These are phyloP conservation scores for Hemerocallis citrina DNA, from an alignment of 106 monocot genomes.

Conservation along the genomic window DNA sequence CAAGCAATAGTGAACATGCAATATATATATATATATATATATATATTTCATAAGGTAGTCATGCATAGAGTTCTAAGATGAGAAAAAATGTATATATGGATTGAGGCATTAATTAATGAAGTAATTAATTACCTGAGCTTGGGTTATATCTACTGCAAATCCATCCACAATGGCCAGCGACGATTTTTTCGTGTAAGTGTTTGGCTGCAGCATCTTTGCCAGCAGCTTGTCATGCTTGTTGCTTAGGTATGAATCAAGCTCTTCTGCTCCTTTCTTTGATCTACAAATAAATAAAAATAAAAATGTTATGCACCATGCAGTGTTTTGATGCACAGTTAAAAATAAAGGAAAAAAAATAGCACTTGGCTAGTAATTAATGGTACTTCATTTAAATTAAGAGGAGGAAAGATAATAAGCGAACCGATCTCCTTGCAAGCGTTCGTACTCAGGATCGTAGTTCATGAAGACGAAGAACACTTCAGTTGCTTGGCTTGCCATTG, in stretches of 20 bases:
- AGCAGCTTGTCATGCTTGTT: slow-evolving; percentile 74
- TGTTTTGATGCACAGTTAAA: too few relatives aligned
- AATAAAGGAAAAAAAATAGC: neutral
- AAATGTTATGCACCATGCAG: too few relatives aligned
- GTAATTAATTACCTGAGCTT: slow-evolving; percentile 44
- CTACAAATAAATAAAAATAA: too few relatives aligned
- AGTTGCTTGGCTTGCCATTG: neutral
- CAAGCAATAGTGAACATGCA: neutral
- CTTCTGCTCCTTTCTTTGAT: slow-evolving; percentile 35
- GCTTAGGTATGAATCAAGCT: slow-evolving; percentile 60
- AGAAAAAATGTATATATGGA: neutral
- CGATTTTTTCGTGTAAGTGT: slow-evolving; percentile 64
- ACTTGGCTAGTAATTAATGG: neutral
- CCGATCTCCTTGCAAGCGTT: slow-evolving; percentile 34
- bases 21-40: too few relatives aligned
- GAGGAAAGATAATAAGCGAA: neutral
- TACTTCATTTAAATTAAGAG: neutral
- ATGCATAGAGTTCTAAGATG: neutral
- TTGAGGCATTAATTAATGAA: neutral
- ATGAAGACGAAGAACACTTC: slow-evolving; percentile 66
- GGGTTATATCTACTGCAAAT: slow-evolving; percentile 74
- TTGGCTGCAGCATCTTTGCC: slow-evolving; percentile 31
- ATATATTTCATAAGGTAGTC: neutral
- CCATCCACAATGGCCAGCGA: slow-evolving; percentile 83
- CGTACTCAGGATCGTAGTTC: slow-evolving; percentile 61